Evolutionary conservation across 805 yeast species (phyloP).

Genomic region (Sugiyamaella floridensis): DNA sequence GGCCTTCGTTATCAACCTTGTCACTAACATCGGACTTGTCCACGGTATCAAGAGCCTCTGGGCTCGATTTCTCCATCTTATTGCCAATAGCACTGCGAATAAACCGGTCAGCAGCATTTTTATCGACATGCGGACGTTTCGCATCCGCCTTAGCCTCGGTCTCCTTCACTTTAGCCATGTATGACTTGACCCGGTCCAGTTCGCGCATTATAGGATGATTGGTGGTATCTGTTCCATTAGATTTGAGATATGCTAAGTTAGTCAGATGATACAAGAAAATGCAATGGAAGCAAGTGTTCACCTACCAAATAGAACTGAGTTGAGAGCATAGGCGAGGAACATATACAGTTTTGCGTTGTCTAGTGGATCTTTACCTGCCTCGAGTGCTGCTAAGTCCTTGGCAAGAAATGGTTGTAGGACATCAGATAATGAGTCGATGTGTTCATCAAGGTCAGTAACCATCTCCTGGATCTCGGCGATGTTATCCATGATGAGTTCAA

Average conservation of each 20-base stretch:
- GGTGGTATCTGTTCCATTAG: conserved; percentile 50
- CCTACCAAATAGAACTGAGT: conserved; percentile 21
- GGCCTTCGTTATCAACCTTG: too few relatives aligned
- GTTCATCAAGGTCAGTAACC: conserved; percentile 15
- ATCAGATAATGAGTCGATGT: conserved; percentile 14
- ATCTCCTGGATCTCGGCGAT: conserved; percentile 13
- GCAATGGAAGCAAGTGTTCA: too few relatives aligned
- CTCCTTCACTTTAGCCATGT: conserved; percentile 52
- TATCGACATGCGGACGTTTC: conserved; percentile 21
- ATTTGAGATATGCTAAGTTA: conserved; percentile 37
- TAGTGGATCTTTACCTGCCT: conserved; percentile 10
- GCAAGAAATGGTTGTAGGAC: conserved; percentile 15
- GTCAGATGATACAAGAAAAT: not conserved
- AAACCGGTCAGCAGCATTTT: conserved; percentile 41
- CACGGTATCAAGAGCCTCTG: too few relatives aligned
- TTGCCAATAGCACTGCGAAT: conserved; percentile 35
- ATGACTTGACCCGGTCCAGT: conserved; percentile 56
- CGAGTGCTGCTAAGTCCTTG: conserved; percentile 14
- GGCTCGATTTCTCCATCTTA: too few relatives aligned
- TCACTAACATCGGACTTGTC: too few relatives aligned
- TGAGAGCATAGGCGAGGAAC: conserved; percentile 18
- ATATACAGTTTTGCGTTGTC: conserved; percentile 20
- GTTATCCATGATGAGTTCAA: conserved; percentile 16
- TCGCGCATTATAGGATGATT: conserved; percentile 61
- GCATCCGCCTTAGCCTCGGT: conserved; percentile 5